A percentile compares a stretch with the other conserved stretches of the same genome.
phyloP scores from a whole-genome alignment of 768 basidiomycete genomes.

The Epithele typhae region DNA sequence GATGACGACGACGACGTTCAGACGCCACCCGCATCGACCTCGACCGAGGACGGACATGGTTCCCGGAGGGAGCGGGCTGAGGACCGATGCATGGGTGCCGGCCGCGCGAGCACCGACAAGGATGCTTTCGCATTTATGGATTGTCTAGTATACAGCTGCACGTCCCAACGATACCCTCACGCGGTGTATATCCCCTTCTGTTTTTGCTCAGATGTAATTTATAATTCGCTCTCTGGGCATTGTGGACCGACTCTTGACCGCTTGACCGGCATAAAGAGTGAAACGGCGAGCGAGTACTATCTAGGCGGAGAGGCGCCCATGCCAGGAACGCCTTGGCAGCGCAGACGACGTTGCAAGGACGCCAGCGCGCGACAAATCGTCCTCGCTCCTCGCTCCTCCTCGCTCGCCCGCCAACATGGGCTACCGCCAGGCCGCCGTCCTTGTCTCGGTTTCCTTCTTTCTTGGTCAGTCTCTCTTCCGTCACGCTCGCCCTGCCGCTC shows the following conservation, averaged over 20 bases:
- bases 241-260: not conserved
- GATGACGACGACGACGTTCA: too few species aligned
- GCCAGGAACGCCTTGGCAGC: too few species aligned
- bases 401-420: conserved; percentile 50
- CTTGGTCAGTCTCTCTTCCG: conserved; percentile 55
- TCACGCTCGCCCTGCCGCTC: conserved; percentile 14
- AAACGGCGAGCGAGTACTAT: too few species aligned
- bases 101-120: too few species aligned
- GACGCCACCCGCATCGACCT: too few species aligned
- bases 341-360: not conserved
- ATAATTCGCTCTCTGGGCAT: not conserved
- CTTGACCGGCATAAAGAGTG: too few species aligned
- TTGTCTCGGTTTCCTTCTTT: conserved; percentile 86
- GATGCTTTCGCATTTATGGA: conserved; percentile 7
- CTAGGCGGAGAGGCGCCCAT: too few species aligned
- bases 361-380: not conserved
- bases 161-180: conserved; percentile 13
- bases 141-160: conserved; percentile 14
- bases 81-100: too few species aligned
- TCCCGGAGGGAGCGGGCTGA: too few species aligned
- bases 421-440: conserved; percentile 85
- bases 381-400: not conserved
- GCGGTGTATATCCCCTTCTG: conserved; percentile 13
- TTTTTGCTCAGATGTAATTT: conserved; percentile 10
- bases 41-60: too few species aligned